Percentiles rank a stretch among this genome's conserved stretches.
Evolutionary conservation across 179 eudicot species (phyloP).

Genomic region (Silene noctiflora): DNA sequence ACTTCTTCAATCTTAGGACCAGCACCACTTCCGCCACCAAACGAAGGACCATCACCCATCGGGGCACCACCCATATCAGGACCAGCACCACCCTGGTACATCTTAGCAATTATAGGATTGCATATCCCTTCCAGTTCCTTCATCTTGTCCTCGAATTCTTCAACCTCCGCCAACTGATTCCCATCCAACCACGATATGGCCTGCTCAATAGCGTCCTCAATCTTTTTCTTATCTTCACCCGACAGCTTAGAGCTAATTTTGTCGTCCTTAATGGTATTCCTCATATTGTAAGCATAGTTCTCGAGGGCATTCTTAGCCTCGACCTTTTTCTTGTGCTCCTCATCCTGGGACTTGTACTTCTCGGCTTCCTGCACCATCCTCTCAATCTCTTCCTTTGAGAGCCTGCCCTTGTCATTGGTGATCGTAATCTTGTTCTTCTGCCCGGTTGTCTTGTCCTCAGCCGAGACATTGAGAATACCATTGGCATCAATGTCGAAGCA

Average conservation of each 20-base stretch:
- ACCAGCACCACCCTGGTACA: conserved; percentile 42
- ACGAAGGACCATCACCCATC: conserved; percentile 37
- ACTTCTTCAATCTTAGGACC: conserved; percentile 57
- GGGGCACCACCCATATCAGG: conserved; percentile 31
- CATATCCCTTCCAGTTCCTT: conserved; percentile 51
- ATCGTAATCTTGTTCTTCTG: conserved; percentile 60
- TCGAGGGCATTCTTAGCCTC: conserved; percentile 53
- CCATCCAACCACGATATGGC: conserved; percentile 55
- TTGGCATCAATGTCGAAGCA: conserved; percentile 11
- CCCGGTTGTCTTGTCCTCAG: conserved; percentile 52
- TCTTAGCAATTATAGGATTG: conserved; percentile 51
- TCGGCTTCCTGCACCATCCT: conserved; percentile 60
- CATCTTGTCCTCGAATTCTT: conserved; percentile 42
- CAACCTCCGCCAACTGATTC: conserved; percentile 38
- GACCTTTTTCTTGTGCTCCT: conserved; percentile 58
- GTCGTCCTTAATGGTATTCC: conserved; percentile 55
- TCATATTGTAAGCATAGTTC: conserved; percentile 50
- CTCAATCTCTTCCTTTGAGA: conserved; percentile 31
- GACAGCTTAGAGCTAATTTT: conserved; percentile 38
- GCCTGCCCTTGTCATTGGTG: conserved; percentile 55
- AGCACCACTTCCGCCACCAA: conserved; percentile 34
- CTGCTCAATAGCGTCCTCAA: conserved; percentile 50
- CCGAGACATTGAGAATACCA: conserved; percentile 46
- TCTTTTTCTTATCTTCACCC: conserved; percentile 44
- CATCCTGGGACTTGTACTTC: conserved; percentile 60